Evolutionary conservation across 1,284 basidiomycete species (phyloP), one percentile per base, ranked within the genome.

Genomic region (Ganoderma meredithae): DNA sequence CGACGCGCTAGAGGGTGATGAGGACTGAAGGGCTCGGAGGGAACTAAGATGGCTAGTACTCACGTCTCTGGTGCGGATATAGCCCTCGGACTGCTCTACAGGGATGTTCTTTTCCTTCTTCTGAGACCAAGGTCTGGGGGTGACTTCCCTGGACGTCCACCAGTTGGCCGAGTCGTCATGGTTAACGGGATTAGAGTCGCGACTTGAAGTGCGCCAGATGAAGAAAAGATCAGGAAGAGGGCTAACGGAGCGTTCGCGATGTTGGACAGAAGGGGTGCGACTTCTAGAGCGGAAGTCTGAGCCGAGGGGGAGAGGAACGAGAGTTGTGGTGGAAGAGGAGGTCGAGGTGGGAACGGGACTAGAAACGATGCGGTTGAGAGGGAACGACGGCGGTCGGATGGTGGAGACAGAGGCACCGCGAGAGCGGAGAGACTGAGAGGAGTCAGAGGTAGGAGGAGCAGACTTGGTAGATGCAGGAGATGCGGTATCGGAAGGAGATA

Each of bases 61-160:
- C 65, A 88, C 88, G 76, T 83, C 62, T 72, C 75, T 80, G 0
- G 88, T 88, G 56, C 80, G 80, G 33, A 80, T 69, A 77, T 84
- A 85, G 2, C 84, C 84, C 66, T 86, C 82, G 7, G 79, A 81
- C 71, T 89, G 87, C 71, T 88, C 86, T 31, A 79, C 72, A 2
- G 87, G 85, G 3, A 87, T 76, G 0, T 80, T 81, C 62, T 74
- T 72, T 62, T 77, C 76, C 63, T 75, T 72, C 62, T 63, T 66
- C 55, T 80, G 79, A 25, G 69, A 41, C 81, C 81, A 82, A 2
- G 81, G 80, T 17, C 81, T 72, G 13, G 74, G 71, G 6, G 69
- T 47, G 33, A 73, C 63, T 39, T 77, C 70, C 25, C 70, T 69
- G 8, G 72, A 65, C n/a, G 73, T 74, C 81, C 80, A 82, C 77